A percentile compares a stretch with the other conserved stretches of the same genome.
Evolutionary conservation across 2,329 filamentous ascomycete genomes (phyloP).

Genomic region (Lomentospora prolificans): DNA sequence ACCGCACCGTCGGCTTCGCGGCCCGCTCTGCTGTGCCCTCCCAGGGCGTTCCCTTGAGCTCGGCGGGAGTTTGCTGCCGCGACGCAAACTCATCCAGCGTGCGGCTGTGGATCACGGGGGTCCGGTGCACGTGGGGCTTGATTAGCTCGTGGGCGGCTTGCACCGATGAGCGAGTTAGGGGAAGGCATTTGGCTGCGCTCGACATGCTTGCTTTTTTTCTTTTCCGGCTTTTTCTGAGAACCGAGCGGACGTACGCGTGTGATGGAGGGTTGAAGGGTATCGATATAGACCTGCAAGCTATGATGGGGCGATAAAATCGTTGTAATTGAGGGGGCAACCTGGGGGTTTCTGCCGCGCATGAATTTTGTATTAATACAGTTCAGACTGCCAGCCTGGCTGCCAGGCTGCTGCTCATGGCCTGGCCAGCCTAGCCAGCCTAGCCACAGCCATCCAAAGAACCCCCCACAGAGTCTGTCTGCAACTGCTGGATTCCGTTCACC

Average conservation of each 20-base stretch:
- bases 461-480: no score
- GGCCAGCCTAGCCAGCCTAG: no score
- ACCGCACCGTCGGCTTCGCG: slow-evolving; percentile 54
- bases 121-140: slow-evolving; percentile 66
- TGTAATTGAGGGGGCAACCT: no score
- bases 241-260: background rate
- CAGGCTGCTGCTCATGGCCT: no score
- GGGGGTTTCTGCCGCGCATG: no score
- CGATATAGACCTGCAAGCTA: no score
- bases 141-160: slow-evolving; percentile 63
- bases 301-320: no score
- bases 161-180: slow-evolving; percentile 65
- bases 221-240: background rate
- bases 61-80: slow-evolving; percentile 47
- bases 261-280: background rate
- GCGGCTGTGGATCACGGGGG: slow-evolving; percentile 70
- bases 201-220: slow-evolving; percentile 35
- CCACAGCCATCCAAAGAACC: no score
- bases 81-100: slow-evolving; percentile 70
- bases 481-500: no score
- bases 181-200: slow-evolving; percentile 42
- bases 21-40: slow-evolving; percentile 48
- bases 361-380: no score
- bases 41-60: slow-evolving; percentile 47
- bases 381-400: no score